phyloP scores from a whole-genome alignment of 129 eudicot genomes.

The Artemisia argyi region DNA sequence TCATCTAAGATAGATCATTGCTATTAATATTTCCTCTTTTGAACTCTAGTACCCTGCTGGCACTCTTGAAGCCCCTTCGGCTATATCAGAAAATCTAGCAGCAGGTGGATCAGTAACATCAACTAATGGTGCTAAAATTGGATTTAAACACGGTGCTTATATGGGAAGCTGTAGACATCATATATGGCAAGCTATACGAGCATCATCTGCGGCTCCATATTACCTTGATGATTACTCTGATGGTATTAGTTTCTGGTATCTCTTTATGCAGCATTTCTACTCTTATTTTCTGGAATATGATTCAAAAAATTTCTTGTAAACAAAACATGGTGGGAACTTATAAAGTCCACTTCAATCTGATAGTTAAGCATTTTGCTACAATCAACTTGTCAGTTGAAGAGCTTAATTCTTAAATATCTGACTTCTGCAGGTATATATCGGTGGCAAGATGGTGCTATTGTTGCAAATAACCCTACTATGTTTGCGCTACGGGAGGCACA shows the following conservation, averaged over 20 bases:
- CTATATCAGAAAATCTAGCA: slow-evolving; percentile 57
- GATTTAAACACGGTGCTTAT: slow-evolving; percentile 65
- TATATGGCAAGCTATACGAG: slow-evolving; percentile 95
- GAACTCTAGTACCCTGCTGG: slow-evolving; percentile 86
- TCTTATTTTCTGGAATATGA: not conserved
- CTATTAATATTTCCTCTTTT: slow-evolving; percentile 13
- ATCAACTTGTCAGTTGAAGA: slow-evolving; percentile 4
- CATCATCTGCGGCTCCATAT: slow-evolving; percentile 98
- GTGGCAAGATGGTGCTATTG: slow-evolving; percentile 99
- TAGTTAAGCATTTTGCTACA: not conserved
- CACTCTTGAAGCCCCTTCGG: slow-evolving; percentile 72
- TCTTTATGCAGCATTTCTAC: slow-evolving; percentile 1
- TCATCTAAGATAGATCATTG: slow-evolving; percentile 16
- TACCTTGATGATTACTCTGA: slow-evolving; percentile 95
- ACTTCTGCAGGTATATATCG: slow-evolving; percentile 57
- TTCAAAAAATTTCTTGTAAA: not conserved
- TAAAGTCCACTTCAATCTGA: not conserved
- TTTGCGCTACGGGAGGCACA: slow-evolving; percentile 95
- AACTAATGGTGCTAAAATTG: slow-evolving; percentile 58
- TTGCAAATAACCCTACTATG: slow-evolving; percentile 93
- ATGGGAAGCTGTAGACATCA: slow-evolving; percentile 91
- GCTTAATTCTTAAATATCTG: slow-evolving; percentile 7
- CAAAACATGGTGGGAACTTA: not conserved
- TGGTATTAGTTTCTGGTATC: slow-evolving; percentile 47
- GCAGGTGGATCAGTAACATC: slow-evolving; percentile 56